phyloP scores from a whole-genome alignment of 257 asterid species.

The Solanum sejunctum region DNA sequence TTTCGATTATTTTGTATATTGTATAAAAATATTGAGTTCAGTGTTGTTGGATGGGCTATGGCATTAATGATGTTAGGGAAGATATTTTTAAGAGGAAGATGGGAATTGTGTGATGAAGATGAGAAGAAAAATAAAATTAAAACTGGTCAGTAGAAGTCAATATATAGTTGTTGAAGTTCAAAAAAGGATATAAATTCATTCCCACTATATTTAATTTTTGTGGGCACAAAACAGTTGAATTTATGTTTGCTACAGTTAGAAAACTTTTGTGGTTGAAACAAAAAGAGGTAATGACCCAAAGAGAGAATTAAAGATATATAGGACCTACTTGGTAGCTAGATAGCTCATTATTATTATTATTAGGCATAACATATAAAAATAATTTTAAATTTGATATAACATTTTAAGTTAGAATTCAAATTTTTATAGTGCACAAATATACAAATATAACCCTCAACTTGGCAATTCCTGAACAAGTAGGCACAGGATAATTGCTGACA shows the following conservation, averaged over 20 bases:
- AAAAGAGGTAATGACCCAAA: background rate
- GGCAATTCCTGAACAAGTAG: too few species aligned
- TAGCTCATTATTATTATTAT: background rate
- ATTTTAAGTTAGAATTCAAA: too few species aligned
- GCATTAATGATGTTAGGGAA: background rate
- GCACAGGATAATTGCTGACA: too few species aligned
- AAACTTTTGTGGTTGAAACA: constrained; percentile 6
- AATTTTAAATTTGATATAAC: too few species aligned
- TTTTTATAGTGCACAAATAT: too few species aligned
- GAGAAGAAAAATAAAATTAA: background rate
- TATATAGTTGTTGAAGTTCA: background rate
- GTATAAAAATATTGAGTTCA: background rate
- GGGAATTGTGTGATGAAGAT: background rate
- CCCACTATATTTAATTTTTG: background rate
- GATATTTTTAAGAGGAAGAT: background rate
- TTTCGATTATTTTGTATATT: background rate
- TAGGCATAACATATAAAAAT: too few species aligned
- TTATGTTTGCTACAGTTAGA: background rate
- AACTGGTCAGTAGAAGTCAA: background rate
- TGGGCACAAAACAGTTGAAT: background rate
- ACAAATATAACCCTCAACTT: too few species aligned
- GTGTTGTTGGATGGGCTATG: background rate
- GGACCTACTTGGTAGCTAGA: background rate
- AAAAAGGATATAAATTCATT: background rate
- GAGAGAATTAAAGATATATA: background rate